Evolutionary conservation across 306 rosid species (phyloP).

Genomic region (Purshia tridentata): DNA sequence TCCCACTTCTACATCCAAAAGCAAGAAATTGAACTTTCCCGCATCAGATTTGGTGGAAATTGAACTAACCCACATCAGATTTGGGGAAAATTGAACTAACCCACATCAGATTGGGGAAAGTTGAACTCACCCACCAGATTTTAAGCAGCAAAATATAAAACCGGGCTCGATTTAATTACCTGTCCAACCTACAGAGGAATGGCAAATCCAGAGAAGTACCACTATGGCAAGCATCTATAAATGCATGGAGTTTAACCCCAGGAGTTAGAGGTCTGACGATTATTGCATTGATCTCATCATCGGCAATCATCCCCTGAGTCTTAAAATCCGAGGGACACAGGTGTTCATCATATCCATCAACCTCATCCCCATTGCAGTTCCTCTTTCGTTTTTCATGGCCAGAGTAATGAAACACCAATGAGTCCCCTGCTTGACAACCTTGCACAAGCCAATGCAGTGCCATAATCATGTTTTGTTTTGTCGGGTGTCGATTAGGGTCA

Average conservation of each 20-base stretch:
- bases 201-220: slow-evolving; percentile 51
- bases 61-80: too few relatives aligned
- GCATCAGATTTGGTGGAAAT: too few relatives aligned
- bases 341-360: slow-evolving; percentile 49
- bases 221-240: slow-evolving; percentile 51
- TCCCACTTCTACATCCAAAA: slow-evolving; percentile 34
- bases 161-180: slow-evolving; percentile 11
- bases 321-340: slow-evolving; percentile 43
- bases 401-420: slow-evolving; percentile 51
- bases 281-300: slow-evolving; percentile 50
- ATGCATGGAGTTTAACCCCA: slow-evolving; percentile 51
- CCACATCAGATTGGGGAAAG: too few relatives aligned
- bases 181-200: slow-evolving; percentile 42
- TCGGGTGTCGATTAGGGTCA: slow-evolving; percentile 36
- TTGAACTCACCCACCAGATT: not conserved
- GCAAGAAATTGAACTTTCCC: not conserved
- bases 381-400: slow-evolving; percentile 51
- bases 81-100: too few relatives aligned
- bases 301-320: slow-evolving; percentile 45
- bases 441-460: slow-evolving; percentile 50
- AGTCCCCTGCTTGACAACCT: slow-evolving; percentile 49
- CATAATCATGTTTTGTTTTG: slow-evolving; percentile 41
- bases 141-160: not conserved
- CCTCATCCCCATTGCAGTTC: slow-evolving; percentile 45
- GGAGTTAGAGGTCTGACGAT: slow-evolving; percentile 46